Percentiles rank a stretch among this genome's conserved stretches.
These are phyloP conservation scores for Lablab purpureus DNA, from an alignment of 306 rosid genomes.

Conservation along the genomic window DNA sequence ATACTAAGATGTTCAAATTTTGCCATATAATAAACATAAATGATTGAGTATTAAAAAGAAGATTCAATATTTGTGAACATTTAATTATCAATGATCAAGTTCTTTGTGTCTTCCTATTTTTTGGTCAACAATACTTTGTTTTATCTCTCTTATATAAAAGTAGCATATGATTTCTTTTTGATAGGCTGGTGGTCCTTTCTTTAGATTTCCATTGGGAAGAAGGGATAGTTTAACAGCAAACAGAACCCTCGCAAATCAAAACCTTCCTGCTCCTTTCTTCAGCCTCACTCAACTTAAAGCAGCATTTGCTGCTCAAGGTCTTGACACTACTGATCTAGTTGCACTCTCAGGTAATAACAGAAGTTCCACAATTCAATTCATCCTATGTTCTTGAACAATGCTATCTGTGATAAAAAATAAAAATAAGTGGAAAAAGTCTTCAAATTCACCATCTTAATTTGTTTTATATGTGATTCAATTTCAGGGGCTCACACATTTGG, in stretches of 20 bases:
- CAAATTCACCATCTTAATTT: background rate
- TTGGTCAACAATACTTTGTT: background rate
- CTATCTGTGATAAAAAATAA: too few relatives aligned
- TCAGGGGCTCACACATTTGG: conserved; percentile 62
- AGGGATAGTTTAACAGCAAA: conserved; percentile 61
- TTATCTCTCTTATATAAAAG: background rate
- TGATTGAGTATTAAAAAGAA: background rate
- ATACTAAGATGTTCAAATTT: background rate
- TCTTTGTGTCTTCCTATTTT: background rate
- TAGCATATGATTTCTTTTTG: background rate
- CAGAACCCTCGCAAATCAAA: conserved; percentile 28
- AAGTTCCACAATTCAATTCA: background rate
- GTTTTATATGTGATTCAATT: background rate
- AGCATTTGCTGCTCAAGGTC: conserved; percentile 44
- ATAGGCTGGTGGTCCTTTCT: conserved; percentile 51
- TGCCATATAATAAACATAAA: background rate
- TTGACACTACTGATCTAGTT: conserved; percentile 63
- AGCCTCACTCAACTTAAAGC: conserved; percentile 33
- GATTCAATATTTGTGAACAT: background rate
- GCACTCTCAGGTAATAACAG: conserved; percentile 61
- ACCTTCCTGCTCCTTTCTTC: conserved; percentile 51
- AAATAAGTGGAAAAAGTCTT: background rate
- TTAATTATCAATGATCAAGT: background rate
- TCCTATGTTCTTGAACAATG: background rate
- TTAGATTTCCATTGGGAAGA: conserved; percentile 62